These are phyloP conservation scores for Paramecium primaurelia DNA, from an alignment of 73 alveolate species.

Conservation along the genomic window DNA sequence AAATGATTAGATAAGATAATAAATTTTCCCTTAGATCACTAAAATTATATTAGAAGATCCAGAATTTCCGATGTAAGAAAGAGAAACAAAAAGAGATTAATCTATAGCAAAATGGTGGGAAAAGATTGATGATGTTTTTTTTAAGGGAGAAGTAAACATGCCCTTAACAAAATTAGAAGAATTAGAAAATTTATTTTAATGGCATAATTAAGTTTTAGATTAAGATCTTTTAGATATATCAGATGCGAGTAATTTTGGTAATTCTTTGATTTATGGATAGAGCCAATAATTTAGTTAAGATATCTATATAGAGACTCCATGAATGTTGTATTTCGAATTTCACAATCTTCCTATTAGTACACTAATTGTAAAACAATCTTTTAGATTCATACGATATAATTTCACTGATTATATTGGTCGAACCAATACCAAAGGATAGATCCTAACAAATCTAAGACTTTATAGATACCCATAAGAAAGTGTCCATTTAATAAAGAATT, in stretches of 20 bases:
- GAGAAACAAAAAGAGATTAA: constrained; percentile 21
- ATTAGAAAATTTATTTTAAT: background rate
- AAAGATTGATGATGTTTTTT: background rate
- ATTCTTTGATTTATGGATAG: background rate
- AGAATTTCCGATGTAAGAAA: background rate
- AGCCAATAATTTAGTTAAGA: background rate
- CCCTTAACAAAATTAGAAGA: background rate
- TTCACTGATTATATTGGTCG: background rate
- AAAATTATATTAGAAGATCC: background rate
- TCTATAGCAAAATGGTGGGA: constrained; percentile 21
- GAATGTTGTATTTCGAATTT: background rate
- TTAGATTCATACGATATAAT: background rate
- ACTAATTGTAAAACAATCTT: constrained; percentile 3
- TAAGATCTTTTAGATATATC: background rate
- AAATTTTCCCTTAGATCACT: background rate
- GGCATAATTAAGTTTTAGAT: background rate
- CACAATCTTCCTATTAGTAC: constrained; percentile 30
- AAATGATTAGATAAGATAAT: background rate
- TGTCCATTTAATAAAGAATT: background rate
- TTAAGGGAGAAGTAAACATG: background rate
- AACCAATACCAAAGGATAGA: background rate
- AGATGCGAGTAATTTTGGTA: background rate
- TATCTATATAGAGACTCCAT: background rate
- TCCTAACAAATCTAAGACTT: background rate
- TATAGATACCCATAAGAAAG: background rate